Evolutionary conservation across 352 stramenopile genomes (phyloP).

Genomic region (Pythium folliculosum): DNA sequence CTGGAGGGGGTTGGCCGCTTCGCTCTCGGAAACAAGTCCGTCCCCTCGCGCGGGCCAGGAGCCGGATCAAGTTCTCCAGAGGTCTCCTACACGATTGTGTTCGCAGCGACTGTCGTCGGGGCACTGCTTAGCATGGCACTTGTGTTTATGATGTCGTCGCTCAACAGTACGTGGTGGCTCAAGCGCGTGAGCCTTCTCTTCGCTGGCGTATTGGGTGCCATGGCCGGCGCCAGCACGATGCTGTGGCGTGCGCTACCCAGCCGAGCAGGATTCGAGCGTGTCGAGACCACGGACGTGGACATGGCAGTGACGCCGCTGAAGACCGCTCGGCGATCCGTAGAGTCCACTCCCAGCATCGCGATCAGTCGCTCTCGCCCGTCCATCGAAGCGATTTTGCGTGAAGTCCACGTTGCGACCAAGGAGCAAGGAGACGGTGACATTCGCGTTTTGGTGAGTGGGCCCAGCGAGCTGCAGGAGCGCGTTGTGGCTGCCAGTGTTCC

Average conservation of each 20-base stretch:
- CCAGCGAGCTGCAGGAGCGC: slow-evolving; percentile 20
- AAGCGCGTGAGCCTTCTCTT: slow-evolving; percentile 22
- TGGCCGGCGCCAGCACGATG: slow-evolving; percentile 21
- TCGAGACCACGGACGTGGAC: slow-evolving; percentile 17
- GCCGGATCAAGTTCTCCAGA: background rate
- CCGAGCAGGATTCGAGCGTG: slow-evolving; percentile 21
- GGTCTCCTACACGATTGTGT: slow-evolving; percentile 9
- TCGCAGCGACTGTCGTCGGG: slow-evolving; percentile 16
- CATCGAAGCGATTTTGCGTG: slow-evolving; percentile 14
- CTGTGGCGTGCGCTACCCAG: slow-evolving; percentile 16
- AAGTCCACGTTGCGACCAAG: slow-evolving; percentile 9
- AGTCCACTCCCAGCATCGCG: background rate
- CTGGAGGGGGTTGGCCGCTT: background rate
- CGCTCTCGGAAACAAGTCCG: slow-evolving; percentile 1
- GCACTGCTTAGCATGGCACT: slow-evolving; percentile 18
- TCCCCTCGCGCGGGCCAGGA: background rate
- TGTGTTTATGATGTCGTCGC: slow-evolving; percentile 9
- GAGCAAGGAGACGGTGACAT: slow-evolving; percentile 9
- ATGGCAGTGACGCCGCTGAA: slow-evolving; percentile 2
- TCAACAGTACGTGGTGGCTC: slow-evolving; percentile 26
- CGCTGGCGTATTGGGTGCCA: slow-evolving; percentile 12
- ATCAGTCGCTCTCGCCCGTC: slow-evolving; percentile 17
- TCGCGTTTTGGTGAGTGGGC: slow-evolving; percentile 26
- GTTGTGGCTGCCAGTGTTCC: slow-evolving; percentile 7
- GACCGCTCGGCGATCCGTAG: background rate